A percentile compares a stretch with the other conserved stretches of the same genome.
These are phyloP conservation scores for Amphirosellinia nigrospora DNA, from an alignment of 495 filamentous ascomycete species.

Conservation along the genomic window DNA sequence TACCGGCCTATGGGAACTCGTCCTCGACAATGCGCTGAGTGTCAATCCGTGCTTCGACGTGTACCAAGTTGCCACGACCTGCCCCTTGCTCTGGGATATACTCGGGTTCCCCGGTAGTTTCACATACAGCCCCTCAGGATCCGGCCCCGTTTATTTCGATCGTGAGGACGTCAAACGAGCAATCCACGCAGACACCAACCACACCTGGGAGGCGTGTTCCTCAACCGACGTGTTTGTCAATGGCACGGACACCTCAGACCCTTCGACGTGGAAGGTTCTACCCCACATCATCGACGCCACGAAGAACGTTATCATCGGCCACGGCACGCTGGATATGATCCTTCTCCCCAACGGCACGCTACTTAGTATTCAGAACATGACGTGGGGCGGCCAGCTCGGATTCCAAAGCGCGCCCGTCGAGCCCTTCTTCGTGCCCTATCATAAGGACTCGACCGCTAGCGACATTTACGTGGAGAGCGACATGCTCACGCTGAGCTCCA, in stretches of 20 bases:
- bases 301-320: conserved; percentile 72
- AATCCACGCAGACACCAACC: conserved; percentile 67
- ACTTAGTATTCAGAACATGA: conserved; percentile 84
- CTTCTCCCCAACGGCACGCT: conserved; percentile 73
- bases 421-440: conserved; percentile 72
- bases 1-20: conserved; percentile 45
- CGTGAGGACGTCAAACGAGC: conserved; percentile 74
- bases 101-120: conserved; percentile 72
- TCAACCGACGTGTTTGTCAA: conserved; percentile 61
- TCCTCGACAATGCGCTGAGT: conserved; percentile 61
- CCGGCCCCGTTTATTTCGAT: conserved; percentile 74
- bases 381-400: conserved; percentile 74
- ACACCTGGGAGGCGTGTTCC: conserved; percentile 68
- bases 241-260: conserved; percentile 56
- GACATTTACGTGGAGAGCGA: conserved; percentile 35
- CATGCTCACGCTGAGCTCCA: conserved; percentile 21
- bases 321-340: conserved; percentile 68
- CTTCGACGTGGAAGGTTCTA: conserved; percentile 62
- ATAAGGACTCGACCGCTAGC: conserved; percentile 40
- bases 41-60: conserved; percentile 85
- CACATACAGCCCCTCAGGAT: conserved; percentile 58
- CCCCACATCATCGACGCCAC: conserved; percentile 75
- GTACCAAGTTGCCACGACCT: conserved; percentile 77
- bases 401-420: conserved; percentile 66
- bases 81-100: conserved; percentile 74